Conservation (phyloP, 495 filamentous ascomycete genomes). For the Xylaria nigripes region DNA sequence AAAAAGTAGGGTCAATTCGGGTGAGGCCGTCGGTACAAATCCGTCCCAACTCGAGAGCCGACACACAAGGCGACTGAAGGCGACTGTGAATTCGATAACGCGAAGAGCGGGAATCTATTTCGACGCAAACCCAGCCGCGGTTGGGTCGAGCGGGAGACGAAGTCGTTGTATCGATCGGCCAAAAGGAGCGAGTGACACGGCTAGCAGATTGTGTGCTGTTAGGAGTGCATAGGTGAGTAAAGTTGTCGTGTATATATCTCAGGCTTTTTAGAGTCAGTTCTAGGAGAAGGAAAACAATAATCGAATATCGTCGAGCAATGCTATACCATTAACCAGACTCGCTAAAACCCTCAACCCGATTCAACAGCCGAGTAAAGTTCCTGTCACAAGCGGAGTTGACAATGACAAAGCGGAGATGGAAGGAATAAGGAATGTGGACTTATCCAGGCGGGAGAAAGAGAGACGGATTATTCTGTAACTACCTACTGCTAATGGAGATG, state of each 20-base stretch:
- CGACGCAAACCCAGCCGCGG: background rate
- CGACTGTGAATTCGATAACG: background rate
- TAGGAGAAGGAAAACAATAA: background rate
- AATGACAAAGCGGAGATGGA: conserved; percentile 5
- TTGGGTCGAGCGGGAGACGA: background rate
- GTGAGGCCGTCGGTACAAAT: conserved; percentile 14
- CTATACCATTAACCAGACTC: background rate
- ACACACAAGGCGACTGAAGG: background rate
- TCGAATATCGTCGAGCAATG: background rate
- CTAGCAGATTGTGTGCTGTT: background rate
- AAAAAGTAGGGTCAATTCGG: conserved; percentile 16
- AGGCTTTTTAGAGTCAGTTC: background rate
- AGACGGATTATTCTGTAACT: conserved; percentile 7
- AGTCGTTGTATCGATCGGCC: background rate
- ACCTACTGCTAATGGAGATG: background rate
- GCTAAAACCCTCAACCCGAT: background rate
- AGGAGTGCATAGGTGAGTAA: background rate
- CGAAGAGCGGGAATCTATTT: background rate
- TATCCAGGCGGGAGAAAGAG: conserved; percentile 10
- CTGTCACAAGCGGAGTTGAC: background rate
- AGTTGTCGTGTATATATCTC: background rate
- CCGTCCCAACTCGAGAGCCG: conserved; percentile 19
- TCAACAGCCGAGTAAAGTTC: background rate
- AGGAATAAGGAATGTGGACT: conserved; percentile 1
- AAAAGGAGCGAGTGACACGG: background rate